Base-by-base conservation (phyloP, 257 asterid genomes). In the Plantago elongata region DNA sequence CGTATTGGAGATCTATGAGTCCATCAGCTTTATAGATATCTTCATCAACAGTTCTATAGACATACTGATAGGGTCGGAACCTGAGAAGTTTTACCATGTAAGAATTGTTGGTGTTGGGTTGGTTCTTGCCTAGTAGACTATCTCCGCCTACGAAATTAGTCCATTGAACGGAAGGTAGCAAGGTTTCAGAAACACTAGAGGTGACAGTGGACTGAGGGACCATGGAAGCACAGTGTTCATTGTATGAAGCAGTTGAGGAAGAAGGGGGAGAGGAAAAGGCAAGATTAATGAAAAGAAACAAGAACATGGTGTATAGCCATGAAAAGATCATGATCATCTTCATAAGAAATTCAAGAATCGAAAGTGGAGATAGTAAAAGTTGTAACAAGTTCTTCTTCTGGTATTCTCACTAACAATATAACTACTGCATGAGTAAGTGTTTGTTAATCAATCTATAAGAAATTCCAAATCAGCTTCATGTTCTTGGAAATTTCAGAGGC, bases 1-100 rank as follows among this genome's bases (percentile, higher is more conserved):
- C 0, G 62, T 43, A 18, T 0, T 57, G 77, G 64, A 87, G 55
- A 47, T 0, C 1, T 27, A 87, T 45, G 58, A 4, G 13, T 8
- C 78, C 95, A 45, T 74, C 70, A 16, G 82, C 57, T 47, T 57
- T 71, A 73, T 77, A 79, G 59, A 75, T 57, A 16, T 81, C 86
- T 1, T 34, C 1, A 18, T 48, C 16, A 11, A 11, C 48, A n/a
- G 95, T 87, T 38, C 63, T 14, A 11, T 72, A 61, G 72, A 17
- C 29, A 10, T 66, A 69, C 6, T 63, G 50, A 8, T 12, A 12
- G 54, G 72, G 11, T 12, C 60, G 64, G 18, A 88, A 72, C 0
- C 58, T 7, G 15, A 85, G 49, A 16, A 42, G 14, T 40, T 16
- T 65, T 30, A 60, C 52, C 11, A 0, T 0, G 22, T 13, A 65